phyloP scores from a whole-genome alignment of 164 flowering plant species.

The Litsea cubeba region DNA sequence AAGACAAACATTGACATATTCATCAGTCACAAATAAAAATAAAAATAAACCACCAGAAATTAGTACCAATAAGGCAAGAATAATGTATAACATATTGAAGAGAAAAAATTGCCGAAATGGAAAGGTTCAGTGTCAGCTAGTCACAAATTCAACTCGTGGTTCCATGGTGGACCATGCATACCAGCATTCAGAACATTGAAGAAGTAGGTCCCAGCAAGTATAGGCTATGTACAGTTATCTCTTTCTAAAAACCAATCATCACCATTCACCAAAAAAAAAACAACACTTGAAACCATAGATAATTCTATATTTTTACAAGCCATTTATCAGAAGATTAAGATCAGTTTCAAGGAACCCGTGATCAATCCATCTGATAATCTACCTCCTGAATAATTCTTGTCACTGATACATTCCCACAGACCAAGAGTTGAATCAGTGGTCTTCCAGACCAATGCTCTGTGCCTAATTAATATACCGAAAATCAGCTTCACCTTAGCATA shows the following conservation, averaged over 20 bases:
- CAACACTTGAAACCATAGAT: too few relatives aligned
- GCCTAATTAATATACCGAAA: not conserved
- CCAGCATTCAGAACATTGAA: not conserved
- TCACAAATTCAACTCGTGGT: not conserved
- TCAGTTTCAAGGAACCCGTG: not conserved
- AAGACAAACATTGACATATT: not conserved
- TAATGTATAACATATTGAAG: not conserved
- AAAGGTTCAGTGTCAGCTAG: not conserved
- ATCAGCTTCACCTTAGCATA: slow-evolving; percentile 70
- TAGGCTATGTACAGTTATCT: too few relatives aligned
- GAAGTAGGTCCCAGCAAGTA: not conserved
- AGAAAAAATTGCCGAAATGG: not conserved
- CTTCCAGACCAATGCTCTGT: not conserved
- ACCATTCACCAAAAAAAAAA: not conserved
- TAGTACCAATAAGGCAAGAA: not conserved
- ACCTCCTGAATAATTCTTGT: too few relatives aligned
- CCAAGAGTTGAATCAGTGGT: not conserved
- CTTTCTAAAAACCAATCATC: not conserved
- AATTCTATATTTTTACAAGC: too few relatives aligned
- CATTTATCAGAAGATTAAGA: too few relatives aligned
- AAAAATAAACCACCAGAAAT: slow-evolving; percentile 2
- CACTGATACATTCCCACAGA: not conserved
- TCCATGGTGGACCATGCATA: not conserved
- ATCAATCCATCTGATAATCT: not conserved
- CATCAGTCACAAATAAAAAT: not conserved